Conservation (phyloP, 2,329 filamentous ascomycete genomes). For the Zymoseptoria pseudotritici region DNA sequence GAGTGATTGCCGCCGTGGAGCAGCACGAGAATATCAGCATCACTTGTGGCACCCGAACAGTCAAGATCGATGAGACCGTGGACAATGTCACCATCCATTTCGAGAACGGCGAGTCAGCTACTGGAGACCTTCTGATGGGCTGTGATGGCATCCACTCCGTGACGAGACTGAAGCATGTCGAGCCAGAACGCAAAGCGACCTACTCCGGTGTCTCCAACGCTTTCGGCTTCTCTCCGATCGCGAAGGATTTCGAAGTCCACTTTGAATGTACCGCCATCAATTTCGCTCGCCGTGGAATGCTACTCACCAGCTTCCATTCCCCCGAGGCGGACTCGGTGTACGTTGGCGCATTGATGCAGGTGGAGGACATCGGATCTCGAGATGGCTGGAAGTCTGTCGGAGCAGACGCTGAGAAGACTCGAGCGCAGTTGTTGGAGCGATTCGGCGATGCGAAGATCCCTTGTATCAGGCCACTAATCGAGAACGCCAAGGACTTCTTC, state of each 20-base stretch:
- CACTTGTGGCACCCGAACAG: slow-evolving; percentile 37
- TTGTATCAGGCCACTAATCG: slow-evolving; percentile 33
- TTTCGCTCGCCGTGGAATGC: slow-evolving; percentile 38
- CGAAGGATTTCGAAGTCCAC: slow-evolving; percentile 30
- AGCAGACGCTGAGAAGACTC: slow-evolving; percentile 36
- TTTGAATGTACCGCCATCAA: slow-evolving; percentile 40
- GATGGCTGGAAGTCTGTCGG: slow-evolving; percentile 41
- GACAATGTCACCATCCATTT: slow-evolving; percentile 31
- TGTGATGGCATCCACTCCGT: slow-evolving; percentile 35
- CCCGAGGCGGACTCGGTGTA: slow-evolving; percentile 33
- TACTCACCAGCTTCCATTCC: slow-evolving; percentile 38
- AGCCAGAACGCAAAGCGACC: slow-evolving; percentile 35
- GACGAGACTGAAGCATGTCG: slow-evolving; percentile 38
- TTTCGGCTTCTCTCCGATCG: slow-evolving; percentile 38
- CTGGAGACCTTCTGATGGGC: slow-evolving; percentile 31
- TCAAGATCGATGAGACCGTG: slow-evolving; percentile 33
- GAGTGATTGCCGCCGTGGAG: slow-evolving; percentile 35
- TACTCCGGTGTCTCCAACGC: slow-evolving; percentile 42
- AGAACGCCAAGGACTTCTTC: slow-evolving; percentile 37
- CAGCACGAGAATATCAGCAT: slow-evolving; percentile 36
- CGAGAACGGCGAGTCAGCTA: slow-evolving; percentile 29
- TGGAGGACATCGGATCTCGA: slow-evolving; percentile 35
- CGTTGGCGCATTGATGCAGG: slow-evolving; percentile 40
- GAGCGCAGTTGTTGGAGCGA: slow-evolving; percentile 34
- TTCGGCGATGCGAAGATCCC: slow-evolving; percentile 35